Base-by-base conservation (phyloP, 306 rosid species). In the Corylus heterophylla region DNA sequence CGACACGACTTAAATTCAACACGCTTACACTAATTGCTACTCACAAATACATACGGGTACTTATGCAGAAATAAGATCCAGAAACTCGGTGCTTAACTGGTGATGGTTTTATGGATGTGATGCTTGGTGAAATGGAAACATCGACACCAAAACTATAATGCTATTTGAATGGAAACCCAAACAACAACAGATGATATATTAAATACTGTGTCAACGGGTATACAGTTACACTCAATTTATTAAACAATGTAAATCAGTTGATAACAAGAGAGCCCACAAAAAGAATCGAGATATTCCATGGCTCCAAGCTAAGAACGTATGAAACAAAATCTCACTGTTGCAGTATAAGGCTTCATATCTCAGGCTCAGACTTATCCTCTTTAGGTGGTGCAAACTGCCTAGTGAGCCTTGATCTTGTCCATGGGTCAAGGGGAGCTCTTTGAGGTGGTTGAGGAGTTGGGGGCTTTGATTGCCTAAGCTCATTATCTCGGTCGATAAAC, bases 401-500 rank as follows among this genome's bases (percentile, higher is more conserved):
- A 77, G 76, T 81, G 74, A 92, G 98, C 68, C 83, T 88, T 54
- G 99, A 93, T 69, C 88, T 83, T 51, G 94, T 77, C 97, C 97
- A 95, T 29, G 99, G 99, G 84, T 92, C 98, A 63, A 93, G 44
- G 63, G 99, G 88, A 75, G 88, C 86, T 85, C 81, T 87, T 85
- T 85, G 90, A n/a, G 92, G 97, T 67, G 87, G 89, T 79, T 88
- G 98, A 71, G 99, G 91, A 72, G 88, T 79, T 14, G 96, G 92
- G 61, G 94, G 93, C 87, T 93, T 95, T 20, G 99, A 80, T 77
- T 93, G 93, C 83, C 94, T 90, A 11, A 95, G 96, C 79, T 93
- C 96, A 82, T 90, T 91, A 55, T 91, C 96, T 79, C 96, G 76
- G 82, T 91, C 98, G 16, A 95, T 83, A 75, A 93, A 93, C 92